Conservation (phyloP, 148 eudicot species). For the Vaccinium darrowii region DNA sequence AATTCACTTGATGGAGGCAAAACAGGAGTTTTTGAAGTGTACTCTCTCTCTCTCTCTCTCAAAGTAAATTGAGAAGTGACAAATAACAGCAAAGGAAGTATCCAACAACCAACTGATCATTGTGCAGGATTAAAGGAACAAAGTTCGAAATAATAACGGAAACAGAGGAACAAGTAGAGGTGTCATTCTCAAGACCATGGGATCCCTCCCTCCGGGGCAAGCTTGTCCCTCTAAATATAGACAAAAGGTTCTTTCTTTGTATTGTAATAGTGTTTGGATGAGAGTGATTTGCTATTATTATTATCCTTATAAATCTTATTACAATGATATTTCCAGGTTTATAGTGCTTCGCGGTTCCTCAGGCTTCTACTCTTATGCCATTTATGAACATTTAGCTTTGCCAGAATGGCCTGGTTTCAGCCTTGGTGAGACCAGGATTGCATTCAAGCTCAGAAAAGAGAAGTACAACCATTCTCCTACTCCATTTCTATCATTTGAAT, state of each 20-base stretch:
- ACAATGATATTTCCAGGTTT: slow-evolving; percentile 34
- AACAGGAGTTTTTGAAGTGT: slow-evolving; percentile 66
- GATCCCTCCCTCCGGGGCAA: slow-evolving; percentile 55
- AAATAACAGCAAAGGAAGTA: not conserved
- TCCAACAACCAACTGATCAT: not conserved
- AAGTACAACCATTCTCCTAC: slow-evolving; percentile 31
- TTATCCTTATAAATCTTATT: not conserved
- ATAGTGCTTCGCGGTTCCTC: slow-evolving; percentile 58
- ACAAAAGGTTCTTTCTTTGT: slow-evolving; percentile 55
- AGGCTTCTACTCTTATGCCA: slow-evolving; percentile 64
- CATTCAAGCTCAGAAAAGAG: slow-evolving; percentile 79
- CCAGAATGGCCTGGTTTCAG: slow-evolving; percentile 78
- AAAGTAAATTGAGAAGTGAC: not conserved
- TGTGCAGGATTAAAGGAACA: slow-evolving; percentile 62
- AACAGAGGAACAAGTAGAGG: slow-evolving; percentile 70
- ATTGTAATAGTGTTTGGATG: not conserved
- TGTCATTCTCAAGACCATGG: slow-evolving; percentile 87
- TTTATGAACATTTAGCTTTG: slow-evolving; percentile 49
- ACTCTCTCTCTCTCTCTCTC: not conserved
- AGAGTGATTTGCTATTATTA: not conserved
- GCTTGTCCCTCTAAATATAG: slow-evolving; percentile 71
- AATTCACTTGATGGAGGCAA: slow-evolving; percentile 61
- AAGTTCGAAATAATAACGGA: slow-evolving; percentile 55
- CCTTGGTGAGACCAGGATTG: slow-evolving; percentile 76
- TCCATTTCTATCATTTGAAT: not conserved